Evolutionary conservation across 2,329 filamentous ascomycete species (phyloP).

Genomic region (Diaporthe sp.): DNA sequence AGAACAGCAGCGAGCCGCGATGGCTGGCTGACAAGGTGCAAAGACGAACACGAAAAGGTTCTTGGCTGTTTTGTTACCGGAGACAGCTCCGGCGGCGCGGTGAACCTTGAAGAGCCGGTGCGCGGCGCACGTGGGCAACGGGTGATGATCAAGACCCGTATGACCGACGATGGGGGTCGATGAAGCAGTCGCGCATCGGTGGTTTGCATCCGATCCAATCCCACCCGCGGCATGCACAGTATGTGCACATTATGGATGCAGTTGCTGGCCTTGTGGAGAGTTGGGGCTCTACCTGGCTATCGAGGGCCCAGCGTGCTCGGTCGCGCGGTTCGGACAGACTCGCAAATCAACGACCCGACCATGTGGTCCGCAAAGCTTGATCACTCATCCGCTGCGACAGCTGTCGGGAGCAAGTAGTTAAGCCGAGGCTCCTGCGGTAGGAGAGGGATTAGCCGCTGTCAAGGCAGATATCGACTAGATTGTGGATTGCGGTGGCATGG

Average conservation of each 20-base stretch:
- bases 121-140: neutral
- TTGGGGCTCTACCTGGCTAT: neutral
- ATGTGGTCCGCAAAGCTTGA: slow-evolving; percentile 26
- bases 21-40: neutral
- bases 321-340: slow-evolving; percentile 24
- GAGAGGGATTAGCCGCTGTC: neutral
- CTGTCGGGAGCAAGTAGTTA: neutral
- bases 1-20: slow-evolving; percentile 1
- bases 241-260: neutral
- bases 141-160: neutral
- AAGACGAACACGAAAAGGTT: slow-evolving; percentile 1
- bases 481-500: neutral
- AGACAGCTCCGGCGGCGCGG: slow-evolving; percentile 7
- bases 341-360: neutral
- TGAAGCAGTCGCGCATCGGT: neutral
- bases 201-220: neutral
- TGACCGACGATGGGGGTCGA: neutral
- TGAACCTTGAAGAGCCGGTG: neutral
- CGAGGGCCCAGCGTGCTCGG: neutral
- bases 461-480: neutral
- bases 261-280: neutral
- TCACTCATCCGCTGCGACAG: neutral
- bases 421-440: neutral
- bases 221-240: neutral
- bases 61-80: neutral